Evolutionary conservation across 2,329 filamentous ascomycete genomes (phyloP).

Genomic region (Helicocarpus griseus): DNA sequence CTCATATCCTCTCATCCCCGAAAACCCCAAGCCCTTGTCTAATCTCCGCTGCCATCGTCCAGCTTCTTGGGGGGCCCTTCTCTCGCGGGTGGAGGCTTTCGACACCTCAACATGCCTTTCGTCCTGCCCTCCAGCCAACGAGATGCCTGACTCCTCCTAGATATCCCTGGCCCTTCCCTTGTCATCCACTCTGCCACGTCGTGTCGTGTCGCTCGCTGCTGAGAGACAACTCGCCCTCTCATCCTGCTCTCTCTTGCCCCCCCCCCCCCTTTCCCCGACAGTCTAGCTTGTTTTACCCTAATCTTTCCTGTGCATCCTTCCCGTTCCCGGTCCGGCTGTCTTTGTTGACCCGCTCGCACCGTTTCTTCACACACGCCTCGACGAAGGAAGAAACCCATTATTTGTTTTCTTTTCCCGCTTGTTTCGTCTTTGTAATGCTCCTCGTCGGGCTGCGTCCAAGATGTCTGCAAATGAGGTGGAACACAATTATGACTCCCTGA

Average conservation of each 20-base stretch:
- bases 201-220: background rate
- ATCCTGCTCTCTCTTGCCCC: background rate
- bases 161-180: conserved; percentile 4
- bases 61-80: background rate
- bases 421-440: conserved; percentile 21
- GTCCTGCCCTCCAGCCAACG: conserved; percentile 8
- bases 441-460: conserved; percentile 26
- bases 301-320: background rate
- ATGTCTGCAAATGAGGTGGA: conserved; percentile 30
- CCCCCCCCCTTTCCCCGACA: background rate
- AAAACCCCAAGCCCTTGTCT: background rate
- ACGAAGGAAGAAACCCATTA: too few relatives aligned
- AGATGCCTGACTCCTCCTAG: conserved; percentile 2
- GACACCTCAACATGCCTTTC: conserved; percentile 18
- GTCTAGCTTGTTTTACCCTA: background rate
- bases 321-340: conserved; percentile 4
- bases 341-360: background rate
- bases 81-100: background rate
- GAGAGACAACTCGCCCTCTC: too few relatives aligned
- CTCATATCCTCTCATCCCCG: too few relatives aligned
- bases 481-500: conserved; percentile 28
- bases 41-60: conserved; percentile 2
- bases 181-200: conserved; percentile 2
- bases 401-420: conserved; percentile 6
- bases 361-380: too few relatives aligned